Evolutionary conservation across 2,329 filamentous ascomycete genomes (phyloP).

Genomic region (Paraphaeosphaeria minitans): DNA sequence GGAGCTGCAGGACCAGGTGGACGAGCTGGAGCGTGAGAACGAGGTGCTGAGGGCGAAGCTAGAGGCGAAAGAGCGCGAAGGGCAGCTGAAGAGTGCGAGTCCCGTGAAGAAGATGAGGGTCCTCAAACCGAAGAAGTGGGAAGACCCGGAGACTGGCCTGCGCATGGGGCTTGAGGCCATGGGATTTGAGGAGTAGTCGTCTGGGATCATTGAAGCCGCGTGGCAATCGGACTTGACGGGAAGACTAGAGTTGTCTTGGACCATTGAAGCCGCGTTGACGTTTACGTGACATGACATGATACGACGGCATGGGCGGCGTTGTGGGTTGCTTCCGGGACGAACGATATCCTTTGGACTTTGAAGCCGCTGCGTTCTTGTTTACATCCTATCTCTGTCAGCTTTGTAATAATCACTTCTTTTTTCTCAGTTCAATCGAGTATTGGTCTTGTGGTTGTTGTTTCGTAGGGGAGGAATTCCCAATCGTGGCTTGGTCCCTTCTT

Average conservation of each 20-base stretch:
- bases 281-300: not conserved
- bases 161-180: slow-evolving; percentile 20
- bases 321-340: not conserved
- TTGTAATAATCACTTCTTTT: not conserved
- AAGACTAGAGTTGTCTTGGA: too few relatives aligned
- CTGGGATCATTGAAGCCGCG: not conserved
- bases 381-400: not conserved
- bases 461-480: slow-evolving; percentile 45
- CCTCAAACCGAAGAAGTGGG: slow-evolving; percentile 56
- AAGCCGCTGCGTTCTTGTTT: not conserved
- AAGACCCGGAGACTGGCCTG: slow-evolving; percentile 38
- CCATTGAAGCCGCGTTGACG: not conserved
- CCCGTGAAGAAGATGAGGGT: slow-evolving; percentile 57
- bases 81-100: slow-evolving; percentile 44
- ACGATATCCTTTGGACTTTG: slow-evolving; percentile 1
- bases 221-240: too few relatives aligned
- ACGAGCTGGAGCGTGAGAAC: slow-evolving; percentile 54
- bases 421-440: not conserved
- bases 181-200: slow-evolving; percentile 15
- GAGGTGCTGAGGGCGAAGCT: slow-evolving; percentile 45
- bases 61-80: slow-evolving; percentile 49
- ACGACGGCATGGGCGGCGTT: slow-evolving; percentile 13
- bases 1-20: slow-evolving; percentile 43
- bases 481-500: slow-evolving; percentile 42
- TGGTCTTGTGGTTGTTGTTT: not conserved